Evolutionary conservation across 192 early-diverging fungal species (phyloP), one percentile per base, ranked within the genome.

Genomic region (Coemansia sp.): DNA sequence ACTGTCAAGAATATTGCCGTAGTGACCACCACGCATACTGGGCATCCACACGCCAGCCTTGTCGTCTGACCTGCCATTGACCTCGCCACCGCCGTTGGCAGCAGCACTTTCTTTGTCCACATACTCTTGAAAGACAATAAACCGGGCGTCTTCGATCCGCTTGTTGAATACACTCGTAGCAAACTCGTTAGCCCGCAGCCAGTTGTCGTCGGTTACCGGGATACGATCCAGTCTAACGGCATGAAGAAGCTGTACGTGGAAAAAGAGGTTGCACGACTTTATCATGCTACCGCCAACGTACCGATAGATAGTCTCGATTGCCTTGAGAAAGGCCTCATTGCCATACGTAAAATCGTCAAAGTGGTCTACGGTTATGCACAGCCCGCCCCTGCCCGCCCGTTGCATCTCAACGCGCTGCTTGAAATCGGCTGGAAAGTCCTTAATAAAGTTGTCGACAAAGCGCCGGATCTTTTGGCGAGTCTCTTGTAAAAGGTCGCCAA

Each of bases 161-260:
- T 74, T 60, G 74, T 82, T 82, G 30, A 82, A 73, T 19, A 82
- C 68, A 1, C 32, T 37, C 7, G 75, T 82, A 1, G 79, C 79
- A 76, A 71, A 82, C 37, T 82, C 79, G 62, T 76, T 71, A 49
- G 68, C 62, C 6, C 79, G 68, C 14, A 69, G 38, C 75, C 75
- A 81, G 39, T 19, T 63, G 14, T 63, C 70, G 16, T 73, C 74
- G 46, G 74, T 67, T 46, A 68, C 67, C 6, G 70, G 67, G 6
- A 81, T 76, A 10, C 57, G 53, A 33, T 76, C 64, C 9, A 59
- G 23, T 11, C 63, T 47, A 14, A 76, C 43, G 2, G 68, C 68
- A 6, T 71, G 66, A 21, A 71, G 46, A 38, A 82, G 62, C 62
- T 74, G 68, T 1, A 71, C 61, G 28, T 82, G 74, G 69, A 82